Percentiles rank a stretch among this genome's conserved stretches.
phyloP scores from a whole-genome alignment of 208 protist genomes.

The Leishmania major region DNA sequence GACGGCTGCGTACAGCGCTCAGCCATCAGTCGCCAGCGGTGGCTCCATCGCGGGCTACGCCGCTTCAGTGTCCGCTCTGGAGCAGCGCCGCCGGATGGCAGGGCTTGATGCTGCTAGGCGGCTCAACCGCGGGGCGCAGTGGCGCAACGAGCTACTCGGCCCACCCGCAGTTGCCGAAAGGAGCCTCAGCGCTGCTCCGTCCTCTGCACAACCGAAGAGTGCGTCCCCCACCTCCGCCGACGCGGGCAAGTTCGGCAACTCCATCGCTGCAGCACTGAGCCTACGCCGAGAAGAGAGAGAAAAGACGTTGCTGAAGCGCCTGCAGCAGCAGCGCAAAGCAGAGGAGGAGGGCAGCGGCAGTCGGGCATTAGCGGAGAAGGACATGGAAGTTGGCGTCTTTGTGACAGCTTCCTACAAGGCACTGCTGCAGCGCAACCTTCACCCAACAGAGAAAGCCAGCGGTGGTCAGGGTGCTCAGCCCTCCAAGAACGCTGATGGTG shows the following conservation, averaged over 20 bases:
- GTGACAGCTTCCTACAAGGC: constrained; percentile 66
- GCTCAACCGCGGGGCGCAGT: not conserved
- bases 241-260: constrained; percentile 52
- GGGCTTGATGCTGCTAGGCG: constrained; percentile 13
- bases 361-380: constrained; percentile 48
- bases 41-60: too few species aligned
- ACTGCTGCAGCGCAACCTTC: constrained; percentile 45
- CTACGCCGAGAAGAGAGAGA: constrained; percentile 52
- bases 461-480: not conserved
- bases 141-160: constrained; percentile 15
- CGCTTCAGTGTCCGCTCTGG: constrained; percentile 10
- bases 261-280: constrained; percentile 55
- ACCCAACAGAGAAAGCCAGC: not conserved
- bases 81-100: constrained; percentile 32
- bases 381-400: constrained; percentile 75
- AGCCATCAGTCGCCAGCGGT: not conserved
- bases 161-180: not conserved
- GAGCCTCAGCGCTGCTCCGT: not conserved
- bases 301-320: constrained; percentile 37
- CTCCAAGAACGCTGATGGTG: not conserved
- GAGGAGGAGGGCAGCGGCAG: constrained; percentile 44
- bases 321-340: constrained; percentile 44
- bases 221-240: not conserved
- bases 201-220: not conserved
- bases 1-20: too few species aligned